Evolutionary conservation across 768 basidiomycete species (phyloP), one percentile per base, ranked within the genome.

Genomic region (Strobilomyces echinocephalus): DNA sequence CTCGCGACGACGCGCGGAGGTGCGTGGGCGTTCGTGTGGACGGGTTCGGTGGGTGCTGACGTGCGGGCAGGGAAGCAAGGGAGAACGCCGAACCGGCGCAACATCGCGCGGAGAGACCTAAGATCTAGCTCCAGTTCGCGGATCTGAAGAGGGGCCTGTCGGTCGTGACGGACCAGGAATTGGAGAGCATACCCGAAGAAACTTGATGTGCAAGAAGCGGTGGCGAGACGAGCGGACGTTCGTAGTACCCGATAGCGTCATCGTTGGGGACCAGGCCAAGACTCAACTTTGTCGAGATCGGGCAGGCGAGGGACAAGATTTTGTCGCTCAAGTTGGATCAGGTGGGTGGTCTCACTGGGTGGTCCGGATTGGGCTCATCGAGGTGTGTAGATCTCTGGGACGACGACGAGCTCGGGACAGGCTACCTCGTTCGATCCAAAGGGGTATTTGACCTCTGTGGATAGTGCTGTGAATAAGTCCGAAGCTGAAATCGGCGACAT

Each of bases 391-490:
- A 81, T 87, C 16, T 89, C 87, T 14, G 85, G 81, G 45, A 85
- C 85, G 34, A 79, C 88, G 0, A 77, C 80, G 3, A 74, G 78
- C 2, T 87, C 87, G 18, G 92, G 91, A 15, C 77, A 83, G 1
- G 82, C 91, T 8, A 89, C 94, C 1, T 90, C 90, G 9, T 85
- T 99, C 34, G 97, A 99, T 64, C 95, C 97, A 1, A 93, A 94
- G 70, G 95, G 95, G n/a, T 99, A 98, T 70, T 83, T 99, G 47
- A 98, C 95, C 0, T 95, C 91, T 11, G 80, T 98, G 50, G 88
- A 97, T 61, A 91, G 85, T 56, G 91, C 94, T 44, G 76, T 87
- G 16, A 73, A 94, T 54, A 97, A 98, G 68, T 87, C 87, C 1
- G 89, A 93, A 54, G 92, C 93, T 2, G 95, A 98, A 73, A 98